Conservation (phyloP, 805 yeast species). For the Candida ovalis region DNA sequence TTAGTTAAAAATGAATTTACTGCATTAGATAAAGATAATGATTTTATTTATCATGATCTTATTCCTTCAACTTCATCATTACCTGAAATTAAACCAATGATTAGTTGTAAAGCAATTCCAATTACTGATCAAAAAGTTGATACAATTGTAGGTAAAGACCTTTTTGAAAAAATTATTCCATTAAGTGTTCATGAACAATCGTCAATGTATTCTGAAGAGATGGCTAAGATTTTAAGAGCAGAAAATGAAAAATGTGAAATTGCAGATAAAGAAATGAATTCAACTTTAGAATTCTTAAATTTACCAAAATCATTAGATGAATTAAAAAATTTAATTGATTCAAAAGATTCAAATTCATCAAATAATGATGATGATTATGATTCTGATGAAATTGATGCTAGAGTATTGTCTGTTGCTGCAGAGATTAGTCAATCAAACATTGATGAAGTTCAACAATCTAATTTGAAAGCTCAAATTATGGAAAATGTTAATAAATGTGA, state of each 20-base stretch:
- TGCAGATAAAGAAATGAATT: conserved; percentile 71
- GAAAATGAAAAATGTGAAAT: conserved; percentile 74
- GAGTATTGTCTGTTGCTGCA: conserved; percentile 36
- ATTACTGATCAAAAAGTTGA: conserved; percentile 46
- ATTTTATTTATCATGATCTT: conserved; percentile 77
- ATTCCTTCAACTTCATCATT: conserved; percentile 61
- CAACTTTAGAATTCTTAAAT: conserved; percentile 77
- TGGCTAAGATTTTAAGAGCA: conserved; percentile 68
- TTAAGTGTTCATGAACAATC: conserved; percentile 81
- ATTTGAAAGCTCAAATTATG: conserved; percentile 35
- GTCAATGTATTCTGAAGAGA: conserved; percentile 85
- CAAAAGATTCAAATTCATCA: conserved; percentile 1
- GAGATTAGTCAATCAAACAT: conserved; percentile 24
- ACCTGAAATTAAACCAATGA: conserved; percentile 64
- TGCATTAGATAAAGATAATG: conserved; percentile 73
- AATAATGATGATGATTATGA: conserved; percentile 18
- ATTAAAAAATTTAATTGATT: conserved; percentile 36
- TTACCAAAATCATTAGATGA: conserved; percentile 64
- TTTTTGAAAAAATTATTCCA: conserved; percentile 81
- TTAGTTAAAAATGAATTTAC: conserved; percentile 27
- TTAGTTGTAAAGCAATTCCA: conserved; percentile 60
- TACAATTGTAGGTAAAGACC: conserved; percentile 44
- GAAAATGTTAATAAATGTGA: conserved; percentile 36
- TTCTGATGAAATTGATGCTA: conserved; percentile 34
- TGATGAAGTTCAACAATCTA: conserved; percentile 30